A percentile compares a stretch with the other conserved stretches of the same genome.
phyloP scores from a whole-genome alignment of 2,329 filamentous ascomycete genomes.

The Fusarium sp. region DNA sequence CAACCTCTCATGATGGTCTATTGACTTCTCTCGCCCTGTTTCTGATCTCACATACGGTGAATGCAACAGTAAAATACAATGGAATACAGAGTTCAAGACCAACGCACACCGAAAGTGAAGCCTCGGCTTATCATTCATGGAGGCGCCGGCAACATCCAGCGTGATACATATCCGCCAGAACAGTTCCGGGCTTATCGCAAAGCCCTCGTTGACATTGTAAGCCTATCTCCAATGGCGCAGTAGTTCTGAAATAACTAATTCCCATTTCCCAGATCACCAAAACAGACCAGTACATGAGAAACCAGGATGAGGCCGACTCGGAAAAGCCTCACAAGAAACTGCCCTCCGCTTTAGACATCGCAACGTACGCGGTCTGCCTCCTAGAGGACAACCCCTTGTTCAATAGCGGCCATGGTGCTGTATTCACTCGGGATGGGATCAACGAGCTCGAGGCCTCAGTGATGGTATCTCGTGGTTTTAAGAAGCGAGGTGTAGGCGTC shows the following conservation, averaged over 20 bases:
- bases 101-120: conserved; percentile 49
- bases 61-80: conserved; percentile 47
- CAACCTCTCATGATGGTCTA: conserved; percentile 5
- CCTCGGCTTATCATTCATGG: conserved; percentile 79
- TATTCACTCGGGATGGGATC: conserved; percentile 85
- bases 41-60: neutral
- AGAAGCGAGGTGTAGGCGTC: conserved; percentile 83
- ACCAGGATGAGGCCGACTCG: neutral
- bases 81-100: conserved; percentile 55
- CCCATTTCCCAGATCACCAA: conserved; percentile 53
- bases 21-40: neutral
- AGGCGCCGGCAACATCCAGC: conserved; percentile 78
- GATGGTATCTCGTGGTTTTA: conserved; percentile 81
- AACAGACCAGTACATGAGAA: conserved; percentile 62
- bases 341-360: conserved; percentile 78
- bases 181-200: conserved; percentile 70
- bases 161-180: conserved; percentile 68
- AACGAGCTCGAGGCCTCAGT: conserved; percentile 90
- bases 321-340: conserved; percentile 24
- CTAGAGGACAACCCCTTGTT: conserved; percentile 87
- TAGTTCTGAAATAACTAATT: neutral
- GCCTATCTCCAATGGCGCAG: conserved; percentile 6
- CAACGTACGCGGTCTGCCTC: conserved; percentile 78
- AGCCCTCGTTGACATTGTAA: conserved; percentile 73
- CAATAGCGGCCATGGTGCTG: conserved; percentile 86